phyloP scores from a whole-genome alignment of 2,329 filamentous ascomycete species.

The Neophaeococcomyces aloes region DNA sequence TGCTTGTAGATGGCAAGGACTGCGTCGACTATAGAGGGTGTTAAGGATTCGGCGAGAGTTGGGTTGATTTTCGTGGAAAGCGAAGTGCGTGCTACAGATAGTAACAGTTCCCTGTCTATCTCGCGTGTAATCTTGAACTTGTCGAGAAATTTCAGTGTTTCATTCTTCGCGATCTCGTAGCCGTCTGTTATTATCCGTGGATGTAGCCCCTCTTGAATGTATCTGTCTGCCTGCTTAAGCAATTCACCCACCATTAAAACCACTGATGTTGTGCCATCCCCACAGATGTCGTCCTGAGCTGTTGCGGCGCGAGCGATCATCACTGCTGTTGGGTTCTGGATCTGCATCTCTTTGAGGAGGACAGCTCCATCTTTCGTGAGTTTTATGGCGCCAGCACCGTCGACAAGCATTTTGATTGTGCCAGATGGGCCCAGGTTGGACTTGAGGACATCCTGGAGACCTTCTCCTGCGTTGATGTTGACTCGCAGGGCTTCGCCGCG shows the following conservation, averaged over 20 bases:
- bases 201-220: conserved; percentile 94
- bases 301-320: conserved; percentile 76
- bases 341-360: conserved; percentile 53
- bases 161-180: conserved; percentile 90
- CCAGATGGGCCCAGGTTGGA: conserved; percentile 90
- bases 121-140: conserved; percentile 79
- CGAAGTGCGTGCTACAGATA: conserved; percentile 87
- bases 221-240: conserved; percentile 91
- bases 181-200: conserved; percentile 94
- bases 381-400: conserved; percentile 80
- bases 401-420: conserved; percentile 87
- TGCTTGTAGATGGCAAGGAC: conserved; percentile 88
- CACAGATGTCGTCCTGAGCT: conserved; percentile 95
- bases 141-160: conserved; percentile 91
- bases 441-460: conserved; percentile 84
- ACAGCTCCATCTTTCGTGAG: conserved; percentile 98
- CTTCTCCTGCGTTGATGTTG: conserved; percentile 94
- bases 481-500: conserved; percentile 92
- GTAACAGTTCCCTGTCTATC: conserved; percentile 84
- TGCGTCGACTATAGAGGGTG: conserved; percentile 89
- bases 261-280: conserved; percentile 93
- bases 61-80: conserved; percentile 91
- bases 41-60: conserved; percentile 79
- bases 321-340: conserved; percentile 66
- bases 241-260: conserved; percentile 93